A percentile compares a stretch with the other conserved stretches of the same genome.
These are phyloP conservation scores for Tilletia walkeri DNA, from an alignment of 1,284 basidiomycete genomes.

Conservation along the genomic window DNA sequence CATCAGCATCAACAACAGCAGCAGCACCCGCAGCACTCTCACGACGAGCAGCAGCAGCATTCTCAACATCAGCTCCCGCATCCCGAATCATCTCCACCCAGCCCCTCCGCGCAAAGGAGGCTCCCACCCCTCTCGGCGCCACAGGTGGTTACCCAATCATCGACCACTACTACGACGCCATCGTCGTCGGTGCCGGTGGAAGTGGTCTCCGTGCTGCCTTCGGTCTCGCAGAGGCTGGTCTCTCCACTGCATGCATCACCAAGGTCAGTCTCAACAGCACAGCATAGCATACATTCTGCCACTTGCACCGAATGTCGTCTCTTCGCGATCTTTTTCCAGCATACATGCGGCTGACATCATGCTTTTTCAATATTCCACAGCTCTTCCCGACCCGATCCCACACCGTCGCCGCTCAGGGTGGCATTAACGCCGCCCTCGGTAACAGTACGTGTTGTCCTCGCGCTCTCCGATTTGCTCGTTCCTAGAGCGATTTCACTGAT, in stretches of 20 bases:
- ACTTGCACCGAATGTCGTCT: too few species aligned
- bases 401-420: conserved; percentile 98
- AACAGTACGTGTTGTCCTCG: conserved; percentile 60
- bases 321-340: too few species aligned
- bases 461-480: too few species aligned
- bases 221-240: conserved; percentile 95
- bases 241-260: conserved; percentile 90
- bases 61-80: conserved; percentile 41
- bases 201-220: conserved; percentile 97
- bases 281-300: conserved; percentile 75
- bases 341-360: too few species aligned
- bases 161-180: conserved; percentile 69
- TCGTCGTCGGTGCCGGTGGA: conserved; percentile 75
- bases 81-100: conserved; percentile 70
- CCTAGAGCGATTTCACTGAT: too few species aligned
- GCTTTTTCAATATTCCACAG: not conserved
- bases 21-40: not conserved
- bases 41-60: conserved; percentile 8
- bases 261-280: conserved; percentile 98
- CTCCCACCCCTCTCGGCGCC: conserved; percentile 58
- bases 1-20: not conserved
- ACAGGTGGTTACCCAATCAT: conserved; percentile 81
- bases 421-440: conserved; percentile 97
- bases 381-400: conserved; percentile 93
- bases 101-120: conserved; percentile 78